phyloP scores from a whole-genome alignment of 805 yeast genomes.

The Starmerella apicola region DNA sequence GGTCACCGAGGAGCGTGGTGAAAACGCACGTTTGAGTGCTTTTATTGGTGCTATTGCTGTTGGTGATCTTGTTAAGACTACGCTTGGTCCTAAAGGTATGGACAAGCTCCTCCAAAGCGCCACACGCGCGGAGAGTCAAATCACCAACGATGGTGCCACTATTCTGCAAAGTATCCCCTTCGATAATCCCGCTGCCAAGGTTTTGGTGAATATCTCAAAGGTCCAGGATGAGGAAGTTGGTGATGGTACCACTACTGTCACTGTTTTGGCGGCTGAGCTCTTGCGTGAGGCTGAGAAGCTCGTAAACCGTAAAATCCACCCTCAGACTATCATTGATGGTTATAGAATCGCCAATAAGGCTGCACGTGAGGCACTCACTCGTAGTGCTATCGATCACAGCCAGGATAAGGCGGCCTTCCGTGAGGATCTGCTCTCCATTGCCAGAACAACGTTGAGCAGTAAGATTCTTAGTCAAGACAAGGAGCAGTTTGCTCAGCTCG shows the following conservation, averaged over 20 bases:
- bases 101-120: constrained; percentile 87
- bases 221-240: constrained; percentile 98
- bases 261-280: constrained; percentile 87
- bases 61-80: constrained; percentile 87
- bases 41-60: constrained; percentile 99
- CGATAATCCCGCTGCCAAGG: constrained; percentile 96
- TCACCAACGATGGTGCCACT: constrained; percentile 98
- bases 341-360: constrained; percentile 76
- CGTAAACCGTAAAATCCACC: constrained; percentile 87
- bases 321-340: constrained; percentile 95
- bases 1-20: constrained; percentile 95
- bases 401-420: constrained; percentile 47
- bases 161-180: constrained; percentile 86
- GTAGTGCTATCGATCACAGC: constrained; percentile 64
- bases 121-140: constrained; percentile 52
- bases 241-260: constrained; percentile 95
- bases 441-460: constrained; percentile 86
- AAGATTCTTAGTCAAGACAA: constrained; percentile 93
- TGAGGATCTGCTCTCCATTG: constrained; percentile 70
- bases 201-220: constrained; percentile 83
- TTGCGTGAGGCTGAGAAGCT: constrained; percentile 90
- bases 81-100: constrained; percentile 98
- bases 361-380: constrained; percentile 71
- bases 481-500: constrained; percentile 73
- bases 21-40: constrained; percentile 91